Percentiles rank a stretch among this genome's conserved stretches.
phyloP scores from a whole-genome alignment of 2,329 filamentous ascomycete species.

The Salinomyces thailandicus region DNA sequence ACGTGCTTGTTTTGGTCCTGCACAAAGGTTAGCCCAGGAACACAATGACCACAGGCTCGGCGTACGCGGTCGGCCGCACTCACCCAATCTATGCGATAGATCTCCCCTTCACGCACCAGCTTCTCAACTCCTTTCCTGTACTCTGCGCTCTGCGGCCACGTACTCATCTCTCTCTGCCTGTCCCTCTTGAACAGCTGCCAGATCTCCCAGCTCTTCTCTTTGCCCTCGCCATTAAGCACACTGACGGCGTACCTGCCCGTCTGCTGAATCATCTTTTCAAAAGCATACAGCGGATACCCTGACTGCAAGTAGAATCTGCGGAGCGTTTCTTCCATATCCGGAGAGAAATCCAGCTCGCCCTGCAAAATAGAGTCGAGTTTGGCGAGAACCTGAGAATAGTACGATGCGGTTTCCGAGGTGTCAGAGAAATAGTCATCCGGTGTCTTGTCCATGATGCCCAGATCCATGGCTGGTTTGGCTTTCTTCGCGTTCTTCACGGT shows the following conservation, averaged over 20 bases:
- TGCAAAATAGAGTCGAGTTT: constrained; percentile 80
- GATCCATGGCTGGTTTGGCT: constrained; percentile 68
- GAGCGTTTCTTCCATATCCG: constrained; percentile 76
- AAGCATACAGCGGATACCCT: constrained; percentile 88
- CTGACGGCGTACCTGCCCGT: constrained; percentile 69
- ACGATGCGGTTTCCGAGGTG: constrained; percentile 54
- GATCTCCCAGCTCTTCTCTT: constrained; percentile 89
- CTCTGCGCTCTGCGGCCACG: constrained; percentile 79
- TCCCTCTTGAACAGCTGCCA: constrained; percentile 77
- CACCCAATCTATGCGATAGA: constrained; percentile 86
- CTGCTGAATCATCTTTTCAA: constrained; percentile 76
- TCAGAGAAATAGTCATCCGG: constrained; percentile 63
- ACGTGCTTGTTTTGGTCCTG: constrained; percentile 58
- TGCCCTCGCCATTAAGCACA: constrained; percentile 74
- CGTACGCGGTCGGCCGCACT: constrained; percentile 36
- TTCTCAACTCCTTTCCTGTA: constrained; percentile 89
- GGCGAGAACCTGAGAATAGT: constrained; percentile 75
- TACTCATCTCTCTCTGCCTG: constrained; percentile 72
- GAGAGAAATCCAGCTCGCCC: constrained; percentile 65
- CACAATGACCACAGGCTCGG: too few relatives aligned
- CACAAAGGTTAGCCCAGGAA: neutral
- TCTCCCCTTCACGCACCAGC: constrained; percentile 81
- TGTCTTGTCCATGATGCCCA: constrained; percentile 73
- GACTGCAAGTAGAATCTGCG: constrained; percentile 83
- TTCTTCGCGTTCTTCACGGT: constrained; percentile 64